These are phyloP conservation scores for Citeromyces matritensis DNA, from an alignment of 805 yeast genomes.

Conservation along the genomic window DNA sequence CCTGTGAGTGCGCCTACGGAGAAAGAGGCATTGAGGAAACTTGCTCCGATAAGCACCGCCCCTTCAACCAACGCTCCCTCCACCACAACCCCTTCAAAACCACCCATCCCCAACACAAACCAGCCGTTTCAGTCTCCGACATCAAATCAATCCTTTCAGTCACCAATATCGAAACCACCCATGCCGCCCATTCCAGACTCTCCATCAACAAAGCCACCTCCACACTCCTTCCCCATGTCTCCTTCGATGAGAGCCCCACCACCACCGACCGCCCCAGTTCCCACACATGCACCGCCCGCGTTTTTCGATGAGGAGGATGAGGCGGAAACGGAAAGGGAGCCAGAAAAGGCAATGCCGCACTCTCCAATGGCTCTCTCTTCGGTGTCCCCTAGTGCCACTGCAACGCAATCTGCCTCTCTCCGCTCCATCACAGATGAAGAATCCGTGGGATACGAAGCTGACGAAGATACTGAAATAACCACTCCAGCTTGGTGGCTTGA, in stretches of 20 bases:
- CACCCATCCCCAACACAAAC: no score
- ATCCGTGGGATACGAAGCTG: conserved; percentile 48
- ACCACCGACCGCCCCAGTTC: no score
- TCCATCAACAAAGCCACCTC: no score
- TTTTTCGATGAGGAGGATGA: conserved; percentile 1
- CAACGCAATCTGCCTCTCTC: conserved; percentile 6
- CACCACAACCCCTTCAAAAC: no score
- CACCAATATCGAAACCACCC: no score
- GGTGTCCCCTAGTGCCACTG: conserved; percentile 3
- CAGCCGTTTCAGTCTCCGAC: no score
- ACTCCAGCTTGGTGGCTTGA: conserved; percentile 53
- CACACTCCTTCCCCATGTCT: no score
- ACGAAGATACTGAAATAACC: conserved; percentile 28
- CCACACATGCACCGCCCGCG: no score
- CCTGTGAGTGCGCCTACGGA: conserved; percentile 1
- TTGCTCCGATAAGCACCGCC: conserved; percentile 2
- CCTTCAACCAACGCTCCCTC: conserved; percentile 2
- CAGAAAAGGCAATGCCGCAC: neutral
- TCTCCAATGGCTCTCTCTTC: neutral
- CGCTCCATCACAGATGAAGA: conserved; percentile 2
- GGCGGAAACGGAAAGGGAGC: conserved; percentile 2
- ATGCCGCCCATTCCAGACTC: no score
- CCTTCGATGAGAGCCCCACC: no score
- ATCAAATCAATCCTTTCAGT: no score
- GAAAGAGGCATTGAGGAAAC: no score